These are phyloP conservation scores for Exophiala sp. DNA, from an alignment of 2,329 filamentous ascomycete genomes.

Conservation along the genomic window DNA sequence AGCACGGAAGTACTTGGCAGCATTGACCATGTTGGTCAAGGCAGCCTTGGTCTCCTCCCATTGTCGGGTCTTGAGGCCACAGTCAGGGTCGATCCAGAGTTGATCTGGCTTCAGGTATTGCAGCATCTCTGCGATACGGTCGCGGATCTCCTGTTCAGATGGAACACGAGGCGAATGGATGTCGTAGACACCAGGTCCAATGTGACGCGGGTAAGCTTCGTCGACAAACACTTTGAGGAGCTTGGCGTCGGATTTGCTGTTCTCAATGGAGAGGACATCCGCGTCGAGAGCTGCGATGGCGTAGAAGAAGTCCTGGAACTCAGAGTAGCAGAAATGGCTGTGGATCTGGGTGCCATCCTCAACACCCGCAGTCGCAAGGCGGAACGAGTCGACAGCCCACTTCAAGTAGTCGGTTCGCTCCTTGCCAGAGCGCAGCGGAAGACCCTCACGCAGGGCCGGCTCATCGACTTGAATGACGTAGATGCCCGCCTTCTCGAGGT, in stretches of 20 bases:
- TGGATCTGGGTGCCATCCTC: constrained; percentile 97
- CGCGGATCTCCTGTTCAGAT: constrained; percentile 95
- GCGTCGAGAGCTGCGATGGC: constrained; percentile 97
- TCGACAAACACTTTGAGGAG: constrained; percentile 97
- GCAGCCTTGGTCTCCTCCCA: constrained; percentile 99
- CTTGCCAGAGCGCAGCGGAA: constrained; percentile 85
- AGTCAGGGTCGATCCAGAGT: constrained; percentile 99
- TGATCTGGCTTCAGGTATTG: constrained; percentile 94
- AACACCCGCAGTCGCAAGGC: constrained; percentile 86
- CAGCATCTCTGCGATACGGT: constrained; percentile 96
- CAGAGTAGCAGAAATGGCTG: constrained; percentile 99
- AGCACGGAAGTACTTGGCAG: constrained; percentile 91
- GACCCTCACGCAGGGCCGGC: constrained; percentile 98
- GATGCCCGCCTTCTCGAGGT: constrained; percentile 94
- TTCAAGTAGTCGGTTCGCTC: constrained; percentile 95
- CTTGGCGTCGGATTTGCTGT: constrained; percentile 99
- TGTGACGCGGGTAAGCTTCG: constrained; percentile 94
- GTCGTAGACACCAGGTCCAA: constrained; percentile 98
- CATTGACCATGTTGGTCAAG: constrained; percentile 93
- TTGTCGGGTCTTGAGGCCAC: constrained; percentile 97
- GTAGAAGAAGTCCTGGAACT: constrained; percentile 99
- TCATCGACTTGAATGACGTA: constrained; percentile 99
- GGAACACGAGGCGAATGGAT: constrained; percentile 99
- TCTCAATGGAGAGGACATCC: constrained; percentile 98
- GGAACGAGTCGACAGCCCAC: constrained; percentile 98